Percentiles rank a stretch among this genome's conserved stretches.
Evolutionary conservation across 306 rosid genomes (phyloP).

Genomic region (apple (Malus domestica)): DNA sequence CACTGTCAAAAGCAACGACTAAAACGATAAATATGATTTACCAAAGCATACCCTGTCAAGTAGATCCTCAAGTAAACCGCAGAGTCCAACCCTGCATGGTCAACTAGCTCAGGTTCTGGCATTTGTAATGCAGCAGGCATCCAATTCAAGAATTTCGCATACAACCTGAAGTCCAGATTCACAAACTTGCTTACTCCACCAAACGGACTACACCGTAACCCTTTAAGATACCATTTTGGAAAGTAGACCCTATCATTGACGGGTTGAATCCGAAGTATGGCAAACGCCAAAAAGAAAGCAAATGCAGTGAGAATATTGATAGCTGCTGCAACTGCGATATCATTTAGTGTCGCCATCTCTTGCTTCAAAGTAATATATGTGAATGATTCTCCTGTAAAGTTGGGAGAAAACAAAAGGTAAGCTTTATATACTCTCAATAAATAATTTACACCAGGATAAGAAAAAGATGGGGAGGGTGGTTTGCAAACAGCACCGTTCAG

Average conservation of each 20-base stretch:
- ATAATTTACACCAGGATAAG: background rate
- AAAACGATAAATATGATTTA: background rate
- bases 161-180: conserved; percentile 81
- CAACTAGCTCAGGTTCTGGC: conserved; percentile 94
- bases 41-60: conserved; percentile 61
- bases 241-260: conserved; percentile 92
- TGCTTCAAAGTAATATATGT: background rate
- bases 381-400: background rate
- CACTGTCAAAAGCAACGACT: background rate
- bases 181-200: conserved; percentile 60
- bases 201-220: conserved; percentile 76
- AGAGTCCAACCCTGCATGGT: conserved; percentile 93
- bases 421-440: background rate
- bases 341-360: conserved; percentile 70
- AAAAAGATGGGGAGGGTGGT: background rate
- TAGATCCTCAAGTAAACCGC: conserved; percentile 88
- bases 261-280: conserved; percentile 85
- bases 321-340: conserved; percentile 83
- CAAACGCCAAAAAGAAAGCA: conserved; percentile 68
- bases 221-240: conserved; percentile 96
- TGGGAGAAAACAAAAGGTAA: background rate
- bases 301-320: conserved; percentile 78
- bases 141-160: conserved; percentile 73
- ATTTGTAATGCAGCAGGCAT: conserved; percentile 88
- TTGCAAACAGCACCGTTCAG: too few species aligned